Conservation (phyloP, 108 stramenopile species). For the Bacterosira constricta region DNA sequence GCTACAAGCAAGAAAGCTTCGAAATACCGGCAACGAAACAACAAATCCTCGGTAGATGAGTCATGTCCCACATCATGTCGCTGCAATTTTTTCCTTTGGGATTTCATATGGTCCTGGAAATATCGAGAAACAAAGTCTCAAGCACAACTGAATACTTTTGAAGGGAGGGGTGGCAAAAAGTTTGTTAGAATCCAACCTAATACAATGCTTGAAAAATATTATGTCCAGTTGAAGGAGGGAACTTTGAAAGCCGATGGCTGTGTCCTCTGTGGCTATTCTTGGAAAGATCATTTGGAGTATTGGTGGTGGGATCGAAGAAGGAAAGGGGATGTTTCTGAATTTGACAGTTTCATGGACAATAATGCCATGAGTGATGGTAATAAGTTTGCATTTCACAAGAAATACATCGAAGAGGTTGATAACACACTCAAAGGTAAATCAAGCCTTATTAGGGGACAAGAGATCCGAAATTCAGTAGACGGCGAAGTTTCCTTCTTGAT, state of each 20-base stretch:
- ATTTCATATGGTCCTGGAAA: constrained; percentile 11
- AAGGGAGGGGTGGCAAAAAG: constrained; percentile 39
- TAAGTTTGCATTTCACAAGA: constrained; percentile 21
- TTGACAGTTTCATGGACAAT: constrained; percentile 5
- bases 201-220: constrained; percentile 12
- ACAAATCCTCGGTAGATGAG: neutral
- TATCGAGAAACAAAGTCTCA: constrained; percentile 4
- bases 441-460: constrained; percentile 6
- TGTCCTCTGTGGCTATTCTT: constrained; percentile 34
- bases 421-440: neutral
- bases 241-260: constrained; percentile 31
- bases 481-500: constrained; percentile 26
- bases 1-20: neutral
- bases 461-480: constrained; percentile 5
- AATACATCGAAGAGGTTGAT: constrained; percentile 24
- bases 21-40: neutral
- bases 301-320: constrained; percentile 34
- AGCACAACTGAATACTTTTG: constrained; percentile 7
- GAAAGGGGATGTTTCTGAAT: constrained; percentile 8
- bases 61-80: constrained; percentile 10
- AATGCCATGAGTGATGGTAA: neutral
- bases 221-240: constrained; percentile 10
- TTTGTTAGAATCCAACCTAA: constrained; percentile 36
- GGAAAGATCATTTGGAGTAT: constrained; percentile 38
- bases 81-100: constrained; percentile 26